phyloP scores from a whole-genome alignment of 2,329 filamentous ascomycete species.

The Dothideomycetidae sp. region DNA sequence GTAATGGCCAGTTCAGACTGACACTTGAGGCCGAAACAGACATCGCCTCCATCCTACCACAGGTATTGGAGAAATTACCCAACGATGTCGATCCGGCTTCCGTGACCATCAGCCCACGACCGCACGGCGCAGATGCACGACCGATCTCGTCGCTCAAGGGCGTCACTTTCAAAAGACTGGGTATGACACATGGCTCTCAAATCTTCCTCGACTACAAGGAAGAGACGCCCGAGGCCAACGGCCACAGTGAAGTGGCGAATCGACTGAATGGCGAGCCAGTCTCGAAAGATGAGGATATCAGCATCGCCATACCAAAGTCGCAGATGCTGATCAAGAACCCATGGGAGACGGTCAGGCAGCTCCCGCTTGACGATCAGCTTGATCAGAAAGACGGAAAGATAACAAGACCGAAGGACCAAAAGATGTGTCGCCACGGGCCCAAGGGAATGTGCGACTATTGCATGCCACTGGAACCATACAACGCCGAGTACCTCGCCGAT shows the following conservation, averaged over 20 bases:
- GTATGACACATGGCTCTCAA: slow-evolving; percentile 66
- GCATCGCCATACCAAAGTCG: slow-evolving; percentile 45
- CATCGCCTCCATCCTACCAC: slow-evolving; percentile 45
- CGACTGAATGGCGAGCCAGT: slow-evolving; percentile 68
- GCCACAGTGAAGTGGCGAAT: slow-evolving; percentile 36
- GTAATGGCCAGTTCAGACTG: slow-evolving; percentile 83
- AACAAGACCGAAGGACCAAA: slow-evolving; percentile 52
- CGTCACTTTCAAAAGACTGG: slow-evolving; percentile 43
- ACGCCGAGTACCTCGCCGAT: slow-evolving; percentile 73
- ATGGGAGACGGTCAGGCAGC: slow-evolving; percentile 87
- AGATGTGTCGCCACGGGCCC: slow-evolving; percentile 88
- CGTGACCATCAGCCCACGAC: slow-evolving; percentile 45
- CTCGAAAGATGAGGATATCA: slow-evolving; percentile 51
- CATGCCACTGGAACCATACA: slow-evolving; percentile 90
- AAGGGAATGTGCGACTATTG: slow-evolving; percentile 99
- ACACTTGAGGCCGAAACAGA: slow-evolving; percentile 59
- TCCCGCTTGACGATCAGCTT: slow-evolving; percentile 68
- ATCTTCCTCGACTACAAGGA: slow-evolving; percentile 74
- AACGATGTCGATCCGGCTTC: slow-evolving; percentile 39
- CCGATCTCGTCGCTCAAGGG: slow-evolving; percentile 37
- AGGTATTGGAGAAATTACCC: slow-evolving; percentile 48
- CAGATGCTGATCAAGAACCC: slow-evolving; percentile 62
- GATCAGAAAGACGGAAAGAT: slow-evolving; percentile 90
- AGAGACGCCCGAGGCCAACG: slow-evolving; percentile 37
- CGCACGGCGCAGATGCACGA: slow-evolving; percentile 44